A percentile compares a stretch with the other conserved stretches of the same genome.
These are phyloP conservation scores for Warburgia ugandensis DNA, from an alignment of 164 flowering plant species.

Conservation along the genomic window DNA sequence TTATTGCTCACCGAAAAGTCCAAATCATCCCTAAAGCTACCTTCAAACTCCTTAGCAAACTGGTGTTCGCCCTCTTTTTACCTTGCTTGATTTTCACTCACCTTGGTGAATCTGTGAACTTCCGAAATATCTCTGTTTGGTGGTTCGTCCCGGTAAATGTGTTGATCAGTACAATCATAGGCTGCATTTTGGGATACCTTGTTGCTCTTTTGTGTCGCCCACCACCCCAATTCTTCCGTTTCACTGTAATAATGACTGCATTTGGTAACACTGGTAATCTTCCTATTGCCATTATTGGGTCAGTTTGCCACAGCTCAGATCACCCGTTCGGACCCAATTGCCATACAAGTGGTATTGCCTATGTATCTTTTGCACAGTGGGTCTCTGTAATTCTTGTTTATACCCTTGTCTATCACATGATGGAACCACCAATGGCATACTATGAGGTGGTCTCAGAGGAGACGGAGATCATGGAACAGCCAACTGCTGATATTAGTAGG, in stretches of 20 bases:
- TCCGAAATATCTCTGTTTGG: constrained; percentile 45
- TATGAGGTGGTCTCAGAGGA: constrained; percentile 53
- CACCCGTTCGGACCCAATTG: constrained; percentile 71
- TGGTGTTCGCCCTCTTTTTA: constrained; percentile 78
- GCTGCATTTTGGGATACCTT: constrained; percentile 58
- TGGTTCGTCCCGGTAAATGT: constrained; percentile 93
- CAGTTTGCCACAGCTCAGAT: constrained; percentile 61
- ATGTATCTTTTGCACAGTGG: constrained; percentile 89
- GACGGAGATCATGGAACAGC: constrained; percentile 33
- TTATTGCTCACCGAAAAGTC: constrained; percentile 59
- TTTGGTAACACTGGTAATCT: constrained; percentile 93
- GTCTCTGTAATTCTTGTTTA: constrained; percentile 82
- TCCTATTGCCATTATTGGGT: constrained; percentile 64
- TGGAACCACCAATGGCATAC: constrained; percentile 87
- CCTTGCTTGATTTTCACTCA: constrained; percentile 77
- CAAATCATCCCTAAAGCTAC: constrained; percentile 65
- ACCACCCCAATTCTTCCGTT: constrained; percentile 57
- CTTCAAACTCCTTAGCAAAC: constrained; percentile 84
- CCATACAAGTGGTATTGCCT: constrained; percentile 57
- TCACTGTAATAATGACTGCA: constrained; percentile 74
- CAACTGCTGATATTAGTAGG: constrained; percentile 32
- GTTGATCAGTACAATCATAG: constrained; percentile 51
- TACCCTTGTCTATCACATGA: constrained; percentile 91
- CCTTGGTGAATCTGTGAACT: constrained; percentile 60
- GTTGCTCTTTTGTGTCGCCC: constrained; percentile 72